phyloP scores from a whole-genome alignment of 2,329 filamentous ascomycete species.

The Phoma sp. region DNA sequence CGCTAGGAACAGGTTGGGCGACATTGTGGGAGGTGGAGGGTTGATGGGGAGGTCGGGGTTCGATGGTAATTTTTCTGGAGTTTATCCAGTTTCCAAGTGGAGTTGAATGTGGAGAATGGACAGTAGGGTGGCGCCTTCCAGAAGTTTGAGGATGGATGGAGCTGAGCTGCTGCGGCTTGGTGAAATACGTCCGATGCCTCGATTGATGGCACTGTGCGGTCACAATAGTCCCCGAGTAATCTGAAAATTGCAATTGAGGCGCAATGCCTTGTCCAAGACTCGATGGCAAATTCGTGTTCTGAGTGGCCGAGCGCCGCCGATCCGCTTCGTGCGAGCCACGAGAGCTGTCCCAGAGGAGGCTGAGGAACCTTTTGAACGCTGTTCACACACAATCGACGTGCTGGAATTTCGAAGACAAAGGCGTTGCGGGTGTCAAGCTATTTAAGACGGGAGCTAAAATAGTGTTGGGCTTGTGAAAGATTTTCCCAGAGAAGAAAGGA shows the following conservation, averaged over 20 bases:
- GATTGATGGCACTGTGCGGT: not conserved
- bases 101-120: constrained; percentile 12
- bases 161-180: constrained; percentile 2
- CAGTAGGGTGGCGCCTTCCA: constrained; percentile 10
- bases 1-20: constrained; percentile 58
- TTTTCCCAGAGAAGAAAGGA: constrained; percentile 33
- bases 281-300: constrained; percentile 15
- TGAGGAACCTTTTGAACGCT: constrained; percentile 22
- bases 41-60: not conserved
- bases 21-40: constrained; percentile 46
- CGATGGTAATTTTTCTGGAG: constrained; percentile 1
- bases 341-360: constrained; percentile 28
- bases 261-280: constrained; percentile 17
- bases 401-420: constrained; percentile 20
- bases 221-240: constrained; percentile 2
- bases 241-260: constrained; percentile 16
- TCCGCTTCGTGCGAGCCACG: constrained; percentile 40
- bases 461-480: constrained; percentile 34
- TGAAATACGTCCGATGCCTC: too few species aligned
- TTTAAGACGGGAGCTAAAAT: constrained; percentile 45
- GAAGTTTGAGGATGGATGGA: not conserved
- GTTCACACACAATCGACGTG: constrained; percentile 15
- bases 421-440: constrained; percentile 24
- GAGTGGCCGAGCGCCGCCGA: constrained; percentile 29
- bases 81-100: constrained; percentile 5